phyloP scores from a whole-genome alignment of 495 filamentous ascomycete genomes.

The Aspergillus olivimuriae region DNA sequence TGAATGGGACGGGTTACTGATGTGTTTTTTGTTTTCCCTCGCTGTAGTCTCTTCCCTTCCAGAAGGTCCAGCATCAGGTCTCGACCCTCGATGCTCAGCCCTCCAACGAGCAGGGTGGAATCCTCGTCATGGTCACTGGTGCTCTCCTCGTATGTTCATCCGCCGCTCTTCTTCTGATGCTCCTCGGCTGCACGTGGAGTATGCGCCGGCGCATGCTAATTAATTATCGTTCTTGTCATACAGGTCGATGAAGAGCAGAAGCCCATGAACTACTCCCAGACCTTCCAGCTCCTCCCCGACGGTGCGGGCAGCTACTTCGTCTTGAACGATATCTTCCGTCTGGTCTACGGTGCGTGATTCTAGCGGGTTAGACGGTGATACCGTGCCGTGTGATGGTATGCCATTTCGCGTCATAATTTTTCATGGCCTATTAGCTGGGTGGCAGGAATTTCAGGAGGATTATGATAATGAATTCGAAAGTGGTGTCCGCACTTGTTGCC shows the following conservation, averaged over 20 bases:
- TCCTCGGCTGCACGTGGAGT: neutral
- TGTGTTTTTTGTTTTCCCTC: neutral
- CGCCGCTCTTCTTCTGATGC: neutral
- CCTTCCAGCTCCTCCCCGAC: conserved; percentile 74
- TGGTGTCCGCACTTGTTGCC: neutral
- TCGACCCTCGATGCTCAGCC: conserved; percentile 74
- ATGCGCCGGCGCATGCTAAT: no score
- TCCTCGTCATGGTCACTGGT: conserved; percentile 82
- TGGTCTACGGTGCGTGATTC: conserved; percentile 63
- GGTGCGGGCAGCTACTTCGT: conserved; percentile 68
- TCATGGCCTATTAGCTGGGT: neutral
- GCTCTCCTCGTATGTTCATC: conserved; percentile 60
- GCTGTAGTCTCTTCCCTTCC: conserved; percentile 67
- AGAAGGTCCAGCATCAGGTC: conserved; percentile 65
- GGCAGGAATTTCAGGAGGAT: conserved; percentile 5
- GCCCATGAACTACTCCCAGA: conserved; percentile 80
- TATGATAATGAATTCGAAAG: conserved; percentile 15
- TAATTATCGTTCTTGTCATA: conserved; percentile 2
- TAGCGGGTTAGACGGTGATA: no score
- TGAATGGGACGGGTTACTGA: neutral
- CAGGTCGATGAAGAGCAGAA: conserved; percentile 76
- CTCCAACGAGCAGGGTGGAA: conserved; percentile 47
- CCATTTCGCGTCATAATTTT: no score
- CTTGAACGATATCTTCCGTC: conserved; percentile 86
- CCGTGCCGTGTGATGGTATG: no score